Base-by-base conservation (phyloP, 1,284 basidiomycete species). In the Ustilago shanxiensis region DNA sequence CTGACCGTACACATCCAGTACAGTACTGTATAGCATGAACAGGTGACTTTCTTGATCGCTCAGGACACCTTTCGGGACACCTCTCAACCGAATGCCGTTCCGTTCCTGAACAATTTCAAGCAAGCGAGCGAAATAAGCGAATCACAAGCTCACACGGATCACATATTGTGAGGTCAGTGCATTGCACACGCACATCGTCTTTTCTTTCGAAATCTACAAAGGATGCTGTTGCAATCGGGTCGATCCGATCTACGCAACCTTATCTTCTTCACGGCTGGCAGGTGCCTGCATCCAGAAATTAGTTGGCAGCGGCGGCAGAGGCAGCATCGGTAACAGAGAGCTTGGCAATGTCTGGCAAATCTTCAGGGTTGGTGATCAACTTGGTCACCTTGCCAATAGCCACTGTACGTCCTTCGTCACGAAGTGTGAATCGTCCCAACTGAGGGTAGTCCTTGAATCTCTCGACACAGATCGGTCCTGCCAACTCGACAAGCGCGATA, bases 361-460 rank as follows among this genome's bases (percentile, higher is more conserved):
- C 79, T 13, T 80, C 79, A n/a, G 77, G 60, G 18, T 53, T 59
- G 1, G 69, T 74, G 47, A 83, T 73, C 14, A 84, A 65, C 78
- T 84, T 85, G 60, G 81, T 84, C 53, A 86, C 83, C 64, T 84
- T 85, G 16, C 84, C 84, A 47, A 86, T 85, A 13, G 81, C 84
- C 13, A 86, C 71, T 4, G 84, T 86, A 14, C 79, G 69, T 22
- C 84, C 84, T 62, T 86, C 84, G 63, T 86, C 84, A 39, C 84
- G 78, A 49, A 86, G 64, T 13, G 84, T 86, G 67, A 86, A 86
- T 14, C 84, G 75, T 22, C 84, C 84, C 16, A 86, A 75, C 69
- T 86, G 84, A 22, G 83, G 81, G 58, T 85, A 83, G 60, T 86
- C 84, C 59, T 78, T 77, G 78, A 84, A 86, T 37, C 79, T 74